Base-by-base conservation (phyloP, 495 filamentous ascomycete genomes). In the Darksidea phi region DNA sequence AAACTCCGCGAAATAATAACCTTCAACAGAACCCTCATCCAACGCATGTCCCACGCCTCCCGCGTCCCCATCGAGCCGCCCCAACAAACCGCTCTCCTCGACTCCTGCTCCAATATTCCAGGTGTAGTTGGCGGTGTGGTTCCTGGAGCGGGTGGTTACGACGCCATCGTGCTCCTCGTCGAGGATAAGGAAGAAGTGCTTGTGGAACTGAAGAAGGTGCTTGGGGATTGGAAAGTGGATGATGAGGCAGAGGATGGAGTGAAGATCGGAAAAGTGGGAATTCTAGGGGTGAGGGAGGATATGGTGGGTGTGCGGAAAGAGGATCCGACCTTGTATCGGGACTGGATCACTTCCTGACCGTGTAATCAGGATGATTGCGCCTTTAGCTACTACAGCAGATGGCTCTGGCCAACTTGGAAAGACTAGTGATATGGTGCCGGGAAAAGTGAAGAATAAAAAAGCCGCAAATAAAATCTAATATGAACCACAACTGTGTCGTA, bases 61-160 rank as follows among this genome's bases (percentile, higher is more conserved):
- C 84, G 78, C 1, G 91, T 95, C n/a, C 91, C 91, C 1, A 92
- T 98, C 63, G 94, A 98, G 77, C 94, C 94, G 0, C 79, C 78
- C 23, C 86, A 85, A 47, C 95, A 97, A 79, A 95, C 89, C 7
- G 81, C 81, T 67, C 76, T 98, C 60, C 75, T 98, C 38, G 87
- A 98, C 74, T 87, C 84, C 41, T 79, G 89, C 53, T 83, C 80
- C 18, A 71, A 73, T 20, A 72, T 97, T 1, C 80, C 86, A 0
- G 95, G 95, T 13, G 90, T 97, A 6, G 80, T 90, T 55, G 94
- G 90, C 0, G 93, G 91, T 8, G 90, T 97, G 2, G 95, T 96
- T 0, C 94, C 94, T 4, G 94, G 94, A 1, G 94, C 94, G 6
- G 94, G 94, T 25, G 94, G 94, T 2, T 97, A 88, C 70, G 94